These are phyloP conservation scores for Bathelium albidoporum DNA, from an alignment of 495 filamentous ascomycete species.

Conservation along the genomic window DNA sequence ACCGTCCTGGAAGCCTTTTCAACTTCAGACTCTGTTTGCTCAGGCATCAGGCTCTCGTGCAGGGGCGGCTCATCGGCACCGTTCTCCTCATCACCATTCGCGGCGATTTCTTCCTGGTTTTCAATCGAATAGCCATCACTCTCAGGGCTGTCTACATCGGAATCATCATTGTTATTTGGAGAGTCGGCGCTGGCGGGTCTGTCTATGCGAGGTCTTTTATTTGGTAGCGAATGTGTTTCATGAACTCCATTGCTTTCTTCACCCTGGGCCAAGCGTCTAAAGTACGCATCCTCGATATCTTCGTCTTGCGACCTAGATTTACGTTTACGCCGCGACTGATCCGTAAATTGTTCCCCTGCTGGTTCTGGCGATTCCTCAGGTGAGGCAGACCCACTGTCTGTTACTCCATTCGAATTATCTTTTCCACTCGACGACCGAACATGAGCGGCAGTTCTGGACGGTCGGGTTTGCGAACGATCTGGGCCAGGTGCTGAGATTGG, in stretches of 20 bases:
- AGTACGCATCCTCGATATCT: constrained; percentile 71
- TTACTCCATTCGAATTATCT: neutral
- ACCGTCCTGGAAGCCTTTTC: constrained; percentile 85
- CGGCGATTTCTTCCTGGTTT: constrained; percentile 22
- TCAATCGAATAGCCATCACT: constrained; percentile 28
- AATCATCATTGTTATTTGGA: constrained; percentile 24
- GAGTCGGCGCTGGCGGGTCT: constrained; percentile 26
- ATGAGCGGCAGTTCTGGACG: neutral
- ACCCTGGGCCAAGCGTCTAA: constrained; percentile 57
- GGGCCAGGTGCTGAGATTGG: neutral
- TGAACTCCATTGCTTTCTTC: constrained; percentile 38
- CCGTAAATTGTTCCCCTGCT: neutral
- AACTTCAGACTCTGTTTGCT: constrained; percentile 43
- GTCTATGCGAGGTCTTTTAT: constrained; percentile 31
- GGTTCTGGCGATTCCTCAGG: neutral
- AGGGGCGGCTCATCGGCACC: constrained; percentile 33
- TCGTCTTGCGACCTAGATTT: constrained; percentile 62
- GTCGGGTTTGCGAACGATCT: neutral
- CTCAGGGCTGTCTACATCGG: constrained; percentile 24
- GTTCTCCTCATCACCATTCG: constrained; percentile 5
- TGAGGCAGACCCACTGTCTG: neutral
- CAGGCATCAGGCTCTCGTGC: constrained; percentile 45
- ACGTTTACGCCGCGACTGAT: constrained; percentile 45
- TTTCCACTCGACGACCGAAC: neutral
- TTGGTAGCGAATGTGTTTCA: constrained; percentile 36